These are phyloP conservation scores for Lecanicillium sp. DNA, from an alignment of 2,329 filamentous ascomycete species.

Conservation along the genomic window DNA sequence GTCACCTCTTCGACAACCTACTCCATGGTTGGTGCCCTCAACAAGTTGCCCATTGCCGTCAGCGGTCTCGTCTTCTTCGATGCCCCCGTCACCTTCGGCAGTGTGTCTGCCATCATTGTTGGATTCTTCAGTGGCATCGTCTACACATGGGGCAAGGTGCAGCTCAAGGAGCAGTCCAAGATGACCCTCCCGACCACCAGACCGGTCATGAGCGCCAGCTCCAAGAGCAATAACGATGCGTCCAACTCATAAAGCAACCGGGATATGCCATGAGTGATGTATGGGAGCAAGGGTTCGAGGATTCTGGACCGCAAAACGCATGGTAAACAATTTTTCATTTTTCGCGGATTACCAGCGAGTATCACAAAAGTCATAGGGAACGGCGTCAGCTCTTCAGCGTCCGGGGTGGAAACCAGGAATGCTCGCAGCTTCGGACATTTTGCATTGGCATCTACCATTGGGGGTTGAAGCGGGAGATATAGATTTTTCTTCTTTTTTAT, in stretches of 20 bases:
- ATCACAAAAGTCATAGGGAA: constrained; percentile 10
- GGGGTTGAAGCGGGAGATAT: constrained; percentile 3
- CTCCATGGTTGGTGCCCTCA: constrained; percentile 89
- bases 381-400: constrained; percentile 11
- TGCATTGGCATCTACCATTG: constrained; percentile 6
- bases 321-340: background rate
- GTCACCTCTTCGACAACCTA: constrained; percentile 94
- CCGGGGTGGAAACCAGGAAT: constrained; percentile 2
- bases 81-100: constrained; percentile 79
- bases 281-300: background rate
- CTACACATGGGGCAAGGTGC: constrained; percentile 46
- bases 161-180: constrained; percentile 12
- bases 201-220: constrained; percentile 14
- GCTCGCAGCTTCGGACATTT: constrained; percentile 5
- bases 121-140: constrained; percentile 85
- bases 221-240: constrained; percentile 15
- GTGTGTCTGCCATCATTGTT: constrained; percentile 76
- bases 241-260: constrained; percentile 8
- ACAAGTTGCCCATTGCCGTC: constrained; percentile 86
- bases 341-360: background rate
- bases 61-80: constrained; percentile 86
- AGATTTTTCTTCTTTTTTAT: background rate
- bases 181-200: constrained; percentile 11
- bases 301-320: background rate
- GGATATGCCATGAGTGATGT: background rate